These are phyloP conservation scores for Epichloe festucae DNA, from an alignment of 2,329 filamentous ascomycete genomes.

Conservation along the genomic window DNA sequence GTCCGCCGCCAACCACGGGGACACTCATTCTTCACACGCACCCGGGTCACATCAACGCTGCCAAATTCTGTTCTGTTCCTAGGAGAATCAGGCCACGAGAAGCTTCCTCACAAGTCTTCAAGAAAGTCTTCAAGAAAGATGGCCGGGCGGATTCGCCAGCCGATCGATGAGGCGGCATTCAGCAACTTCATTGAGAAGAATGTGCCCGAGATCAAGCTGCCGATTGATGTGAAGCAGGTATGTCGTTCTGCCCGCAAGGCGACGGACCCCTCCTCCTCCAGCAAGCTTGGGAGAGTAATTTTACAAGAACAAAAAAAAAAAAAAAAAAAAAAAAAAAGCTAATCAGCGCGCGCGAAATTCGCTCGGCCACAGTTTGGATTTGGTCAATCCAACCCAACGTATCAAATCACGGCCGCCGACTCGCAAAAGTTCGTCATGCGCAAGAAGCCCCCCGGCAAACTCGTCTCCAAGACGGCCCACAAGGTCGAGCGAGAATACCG, in stretches of 20 bases:
- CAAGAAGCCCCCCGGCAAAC: slow-evolving; percentile 93
- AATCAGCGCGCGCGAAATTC: too few species aligned
- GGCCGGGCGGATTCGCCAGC: slow-evolving; percentile 82
- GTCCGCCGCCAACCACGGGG: too few species aligned
- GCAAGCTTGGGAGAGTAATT: too few species aligned
- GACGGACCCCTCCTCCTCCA: too few species aligned
- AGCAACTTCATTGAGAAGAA: slow-evolving; percentile 64
- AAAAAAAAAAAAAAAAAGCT: too few species aligned
- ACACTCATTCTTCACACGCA: too few species aligned
- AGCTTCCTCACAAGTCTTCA: slow-evolving; percentile 1
- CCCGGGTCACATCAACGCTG: too few species aligned
- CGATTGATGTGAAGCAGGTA: slow-evolving; percentile 83
- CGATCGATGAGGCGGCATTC: slow-evolving; percentile 69
- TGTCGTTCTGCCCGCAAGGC: slow-evolving; percentile 7
- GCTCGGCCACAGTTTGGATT: slow-evolving; percentile 63
- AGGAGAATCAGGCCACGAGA: background rate
- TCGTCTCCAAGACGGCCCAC: slow-evolving; percentile 88
- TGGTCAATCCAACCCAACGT: slow-evolving; percentile 95
- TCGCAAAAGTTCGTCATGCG: slow-evolving; percentile 73
- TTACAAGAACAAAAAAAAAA: too few species aligned
- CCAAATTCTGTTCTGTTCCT: background rate
- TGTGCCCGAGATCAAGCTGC: slow-evolving; percentile 73
- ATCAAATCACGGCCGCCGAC: slow-evolving; percentile 66
- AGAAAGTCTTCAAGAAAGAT: slow-evolving; percentile 36
- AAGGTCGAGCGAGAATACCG: slow-evolving; percentile 93